A percentile compares a stretch with the other conserved stretches of the same genome.
Conservation (phyloP, 768 basidiomycete species). For the button mushroom (Agaricus bisporus) region DNA sequence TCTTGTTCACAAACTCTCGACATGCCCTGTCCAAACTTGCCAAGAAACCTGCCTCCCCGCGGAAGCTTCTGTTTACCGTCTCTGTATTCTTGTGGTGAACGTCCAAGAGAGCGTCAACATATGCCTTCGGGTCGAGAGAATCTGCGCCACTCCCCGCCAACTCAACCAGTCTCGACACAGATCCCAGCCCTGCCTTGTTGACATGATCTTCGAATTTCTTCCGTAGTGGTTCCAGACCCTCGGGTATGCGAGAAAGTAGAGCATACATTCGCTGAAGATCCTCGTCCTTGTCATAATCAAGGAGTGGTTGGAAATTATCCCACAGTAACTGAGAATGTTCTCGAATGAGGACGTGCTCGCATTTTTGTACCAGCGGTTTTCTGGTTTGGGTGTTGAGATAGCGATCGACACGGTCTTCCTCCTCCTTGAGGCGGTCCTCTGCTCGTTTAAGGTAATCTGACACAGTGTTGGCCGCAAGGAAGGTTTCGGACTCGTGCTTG, state of each 20-base stretch:
- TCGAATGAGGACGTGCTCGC: conserved; percentile 89
- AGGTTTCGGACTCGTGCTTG: conserved; percentile 85
- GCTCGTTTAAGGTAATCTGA: conserved; percentile 95
- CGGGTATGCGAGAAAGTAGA: conserved; percentile 82
- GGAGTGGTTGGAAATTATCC: conserved; percentile 85
- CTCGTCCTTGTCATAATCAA: conserved; percentile 92
- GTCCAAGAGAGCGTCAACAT: conserved; percentile 87
- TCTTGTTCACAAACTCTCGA: conserved; percentile 91
- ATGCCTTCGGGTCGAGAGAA: conserved; percentile 83
- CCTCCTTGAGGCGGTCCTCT: conserved; percentile 87
- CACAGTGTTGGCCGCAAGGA: conserved; percentile 82
- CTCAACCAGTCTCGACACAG: conserved; percentile 70
- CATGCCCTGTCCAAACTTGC: conserved; percentile 93
- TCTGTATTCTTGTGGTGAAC: conserved; percentile 91
- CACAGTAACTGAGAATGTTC: conserved; percentile 82
- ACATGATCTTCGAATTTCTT: conserved; percentile 95
- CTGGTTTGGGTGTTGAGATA: conserved; percentile 89
- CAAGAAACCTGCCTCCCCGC: conserved; percentile 89
- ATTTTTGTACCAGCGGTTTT: conserved; percentile 72
- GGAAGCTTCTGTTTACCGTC: conserved; percentile 83
- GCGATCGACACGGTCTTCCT: conserved; percentile 91
- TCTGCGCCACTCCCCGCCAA: conserved; percentile 50
- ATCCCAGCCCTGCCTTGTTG: conserved; percentile 79
- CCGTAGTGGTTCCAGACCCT: conserved; percentile 85
- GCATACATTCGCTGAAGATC: conserved; percentile 95